A percentile compares a stretch with the other conserved stretches of the same genome.
These are phyloP conservation scores for Blyttiomyces sp. DNA, from an alignment of 371 early-diverging fungal species.

Conservation along the genomic window DNA sequence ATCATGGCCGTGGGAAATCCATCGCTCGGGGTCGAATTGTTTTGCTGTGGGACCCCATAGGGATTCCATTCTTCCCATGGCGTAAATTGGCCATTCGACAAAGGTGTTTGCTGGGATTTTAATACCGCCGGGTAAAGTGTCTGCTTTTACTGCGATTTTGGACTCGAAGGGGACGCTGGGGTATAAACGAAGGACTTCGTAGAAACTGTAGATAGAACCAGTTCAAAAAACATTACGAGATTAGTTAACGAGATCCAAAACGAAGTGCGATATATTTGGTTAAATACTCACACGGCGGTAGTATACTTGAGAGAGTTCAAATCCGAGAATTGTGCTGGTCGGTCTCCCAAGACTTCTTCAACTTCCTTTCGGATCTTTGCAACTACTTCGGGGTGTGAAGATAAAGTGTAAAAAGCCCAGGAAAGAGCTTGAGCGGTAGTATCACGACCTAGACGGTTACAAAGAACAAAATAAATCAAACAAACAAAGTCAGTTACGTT, in stretches of 20 bases:
- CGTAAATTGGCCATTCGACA: conserved; percentile 49
- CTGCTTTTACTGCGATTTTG: conserved; percentile 64
- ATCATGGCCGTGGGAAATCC: conserved; percentile 36
- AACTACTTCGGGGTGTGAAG: conserved; percentile 43
- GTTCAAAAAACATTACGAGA: neutral
- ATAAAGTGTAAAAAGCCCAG: conserved; percentile 60
- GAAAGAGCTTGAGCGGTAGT: conserved; percentile 71
- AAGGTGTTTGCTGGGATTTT: conserved; percentile 54
- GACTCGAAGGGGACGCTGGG: conserved; percentile 67
- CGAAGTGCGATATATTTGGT: neutral
- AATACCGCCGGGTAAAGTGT: conserved; percentile 68
- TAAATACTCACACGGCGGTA: conserved; percentile 6
- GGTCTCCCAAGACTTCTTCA: conserved; percentile 24
- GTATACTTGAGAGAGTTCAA: conserved; percentile 37
- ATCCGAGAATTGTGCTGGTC: conserved; percentile 38
- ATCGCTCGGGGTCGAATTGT: conserved; percentile 63
- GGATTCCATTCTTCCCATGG: conserved; percentile 52
- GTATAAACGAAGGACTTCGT: conserved; percentile 68
- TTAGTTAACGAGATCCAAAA: neutral
- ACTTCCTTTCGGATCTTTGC: conserved; percentile 50
- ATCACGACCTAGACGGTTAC: conserved; percentile 35
- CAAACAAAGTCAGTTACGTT: too few species aligned
- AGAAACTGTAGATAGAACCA: conserved; percentile 27
- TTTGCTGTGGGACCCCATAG: conserved; percentile 63
- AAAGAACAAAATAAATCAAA: too few species aligned